Base-by-base conservation (phyloP, 345 rosid genomes). In the Aethionema arabicum region DNA sequence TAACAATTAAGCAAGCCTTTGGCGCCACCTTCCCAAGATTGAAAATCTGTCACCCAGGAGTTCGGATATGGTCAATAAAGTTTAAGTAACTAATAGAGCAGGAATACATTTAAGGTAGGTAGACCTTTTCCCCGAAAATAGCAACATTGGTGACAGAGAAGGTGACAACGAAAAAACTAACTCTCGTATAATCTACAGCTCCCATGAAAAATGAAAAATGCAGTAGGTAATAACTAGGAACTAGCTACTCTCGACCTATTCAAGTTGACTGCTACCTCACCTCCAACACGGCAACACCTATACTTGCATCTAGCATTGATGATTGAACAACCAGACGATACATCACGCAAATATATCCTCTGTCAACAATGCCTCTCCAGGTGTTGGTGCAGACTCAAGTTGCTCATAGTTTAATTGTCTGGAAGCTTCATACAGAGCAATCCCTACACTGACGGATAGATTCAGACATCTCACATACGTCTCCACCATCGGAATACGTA, bases 401-500 rank as follows among this genome's bases (percentile, higher is more conserved):
- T 82, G 96, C 75, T 87, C 86, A 29, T 89, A 92, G 68, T 84
- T 79, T 29, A 89, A 79, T 74, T 92, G 96, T 58, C 93, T 82
- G 50, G 91, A 78, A 52, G 96, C 96, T 80, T 92, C 98, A 57
- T 92, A 89, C 75, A 89, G 40, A 16, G 98, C 93, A 67, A 89
- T 80, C 32, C 96, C 96, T 57, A 82, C 95, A 60, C 95, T 92
- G 48, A 92, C 98, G 2, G 95, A 86, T 32, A 92, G 91, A 72
- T 92, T 92, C 64, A 92, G 74, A 67, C 96, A 92, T 77, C 98
- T 77, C 41, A 89, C 98, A 29, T 88, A 82, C 2, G 96, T 92
- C 65, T 92, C 96, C 52, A 86, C 80, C 98, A 92, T 92, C 0
- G 96, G 98, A 65, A 92, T 85, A 64, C 93, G 72, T 70, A 92